Conservation (phyloP, 768 basidiomycete species). For the Exidia glandulosa region DNA sequence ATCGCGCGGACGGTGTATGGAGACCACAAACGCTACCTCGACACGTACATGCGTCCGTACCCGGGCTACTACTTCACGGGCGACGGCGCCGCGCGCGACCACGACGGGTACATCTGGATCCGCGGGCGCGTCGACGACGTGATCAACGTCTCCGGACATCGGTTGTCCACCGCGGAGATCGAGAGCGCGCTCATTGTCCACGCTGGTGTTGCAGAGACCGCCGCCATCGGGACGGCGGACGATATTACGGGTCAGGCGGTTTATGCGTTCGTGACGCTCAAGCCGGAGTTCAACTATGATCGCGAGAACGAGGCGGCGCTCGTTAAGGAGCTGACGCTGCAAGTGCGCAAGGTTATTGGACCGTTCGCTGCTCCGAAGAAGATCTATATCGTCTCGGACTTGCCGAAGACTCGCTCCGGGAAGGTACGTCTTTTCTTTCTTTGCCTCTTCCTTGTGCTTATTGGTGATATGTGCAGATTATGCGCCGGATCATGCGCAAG, state of each 20-base stretch:
- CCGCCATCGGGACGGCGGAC: conserved; percentile 79
- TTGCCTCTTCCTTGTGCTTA: not conserved
- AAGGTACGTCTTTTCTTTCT: conserved; percentile 44
- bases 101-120: conserved; percentile 98
- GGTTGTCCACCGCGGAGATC: conserved; percentile 94
- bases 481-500: conserved; percentile 94
- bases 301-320: conserved; percentile 56
- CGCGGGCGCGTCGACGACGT: conserved; percentile 96
- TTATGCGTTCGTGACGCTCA: conserved; percentile 87
- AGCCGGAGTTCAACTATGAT: conserved; percentile 67
- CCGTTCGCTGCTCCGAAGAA: conserved; percentile 97
- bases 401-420: conserved; percentile 91
- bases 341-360: conserved; percentile 95
- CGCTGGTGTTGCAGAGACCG: conserved; percentile 92
- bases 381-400: conserved; percentile 68
- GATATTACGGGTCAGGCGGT: conserved; percentile 91
- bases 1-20: conserved; percentile 87
- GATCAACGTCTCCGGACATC: conserved; percentile 96
- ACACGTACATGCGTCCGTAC: conserved; percentile 77
- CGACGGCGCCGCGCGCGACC: conserved; percentile 89
- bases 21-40: conserved; percentile 81
- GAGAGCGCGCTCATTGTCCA: conserved; percentile 94
- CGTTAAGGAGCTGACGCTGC: conserved; percentile 79
- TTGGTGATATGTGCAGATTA: conserved; percentile 41
- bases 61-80: conserved; percentile 95